Base-by-base conservation (phyloP, 805 yeast species). In the Phaffomyces opuntiae region DNA sequence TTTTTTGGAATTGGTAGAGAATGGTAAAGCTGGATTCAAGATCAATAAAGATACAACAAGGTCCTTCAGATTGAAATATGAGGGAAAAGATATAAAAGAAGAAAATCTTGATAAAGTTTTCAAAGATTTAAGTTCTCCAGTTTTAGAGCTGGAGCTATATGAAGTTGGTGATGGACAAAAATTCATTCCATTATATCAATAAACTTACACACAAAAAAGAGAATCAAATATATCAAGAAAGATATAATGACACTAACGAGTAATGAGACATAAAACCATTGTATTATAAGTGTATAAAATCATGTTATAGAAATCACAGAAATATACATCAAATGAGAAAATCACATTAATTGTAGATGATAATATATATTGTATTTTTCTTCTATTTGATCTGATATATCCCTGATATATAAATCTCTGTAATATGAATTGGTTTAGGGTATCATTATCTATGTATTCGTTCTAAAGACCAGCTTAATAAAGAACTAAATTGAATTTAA, bases 1-100 rank as follows among this genome's bases (percentile, higher is more conserved):
- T 0, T 66, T 81, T 36, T 57, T 73, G 27, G 98, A 90, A 63
- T 65, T 90, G n/a, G 55, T 88, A 12, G 86, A 84, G 46, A 89
- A 88, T 59, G 88, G 87, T 14, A 78, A 78, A 45, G 69, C 73
- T 42, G 85, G 90, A 24, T 90, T 90, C 42, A 57, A 53, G 5
- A 49, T 52, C n/a, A 33, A 6, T 11, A 52, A 52, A 31, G 47
- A 45, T 13, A 29, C 31, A 39, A 35, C 25, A 9, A 40, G 45
- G 19, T 36, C 26, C 14, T 41, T 55, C 16, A 46, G 62, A 33
- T 40, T 58, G 41, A 51, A 50, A 37, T 39, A 40, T 32, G 40
- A 49, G 14, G 54, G 52, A 1, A 37, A 38, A 4, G 57, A 57
- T 9, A 39, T 57, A 3, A 17, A 52, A 39, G 45, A 49, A 33